Conservation (phyloP, 148 eudicot species). For the Diospyros kaki region DNA sequence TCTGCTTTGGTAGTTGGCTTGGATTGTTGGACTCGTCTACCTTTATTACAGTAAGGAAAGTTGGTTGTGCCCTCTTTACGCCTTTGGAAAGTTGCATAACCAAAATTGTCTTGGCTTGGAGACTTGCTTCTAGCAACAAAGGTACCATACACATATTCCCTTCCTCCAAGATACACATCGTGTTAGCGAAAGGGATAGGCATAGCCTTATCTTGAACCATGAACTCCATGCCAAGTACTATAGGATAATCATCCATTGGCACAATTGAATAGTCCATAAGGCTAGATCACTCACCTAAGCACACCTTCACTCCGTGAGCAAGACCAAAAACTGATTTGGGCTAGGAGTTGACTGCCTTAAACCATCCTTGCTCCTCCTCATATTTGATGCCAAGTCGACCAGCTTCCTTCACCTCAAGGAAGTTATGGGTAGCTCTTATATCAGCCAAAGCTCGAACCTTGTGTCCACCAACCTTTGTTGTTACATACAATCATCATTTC, state of each 20-base stretch:
- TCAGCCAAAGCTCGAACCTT: background rate
- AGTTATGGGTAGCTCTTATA: background rate
- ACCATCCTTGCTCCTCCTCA: background rate
- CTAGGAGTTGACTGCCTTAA: background rate
- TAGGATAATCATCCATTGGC: background rate
- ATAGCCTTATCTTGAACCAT: background rate
- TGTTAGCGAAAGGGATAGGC: background rate
- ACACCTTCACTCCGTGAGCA: background rate
- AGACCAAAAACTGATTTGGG: background rate
- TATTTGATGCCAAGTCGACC: background rate
- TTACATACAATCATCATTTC: background rate
- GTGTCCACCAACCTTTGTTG: background rate
- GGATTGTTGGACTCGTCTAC: background rate
- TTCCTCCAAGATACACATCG: background rate
- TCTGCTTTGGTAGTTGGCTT: background rate
- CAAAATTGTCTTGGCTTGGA: background rate
- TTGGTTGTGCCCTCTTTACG: too few relatives aligned
- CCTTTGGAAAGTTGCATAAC: too few relatives aligned
- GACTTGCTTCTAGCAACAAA: background rate
- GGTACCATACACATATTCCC: background rate
- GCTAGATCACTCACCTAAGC: background rate
- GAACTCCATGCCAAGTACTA: background rate
- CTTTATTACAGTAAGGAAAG: too few relatives aligned
- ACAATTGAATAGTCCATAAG: background rate
- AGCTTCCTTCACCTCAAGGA: background rate